Evolutionary conservation across 352 stramenopile species (phyloP).

Genomic region (Phytophthora tubulina): DNA sequence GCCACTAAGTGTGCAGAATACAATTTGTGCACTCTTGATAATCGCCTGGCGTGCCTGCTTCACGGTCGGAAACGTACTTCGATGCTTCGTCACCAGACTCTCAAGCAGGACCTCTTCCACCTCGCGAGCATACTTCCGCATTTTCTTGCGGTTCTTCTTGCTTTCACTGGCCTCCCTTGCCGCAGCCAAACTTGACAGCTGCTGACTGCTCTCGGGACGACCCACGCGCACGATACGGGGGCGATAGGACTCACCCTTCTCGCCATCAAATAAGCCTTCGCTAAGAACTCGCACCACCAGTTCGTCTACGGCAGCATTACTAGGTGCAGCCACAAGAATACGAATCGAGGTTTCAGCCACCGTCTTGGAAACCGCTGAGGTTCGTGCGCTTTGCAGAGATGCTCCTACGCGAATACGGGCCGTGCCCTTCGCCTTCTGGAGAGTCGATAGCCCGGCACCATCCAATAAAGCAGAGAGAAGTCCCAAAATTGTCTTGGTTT

Average conservation of each 20-base stretch:
- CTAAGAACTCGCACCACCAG: slow-evolving; percentile 75
- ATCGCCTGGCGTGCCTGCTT: slow-evolving; percentile 74
- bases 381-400: slow-evolving; percentile 55
- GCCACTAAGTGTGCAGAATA: slow-evolving; percentile 89
- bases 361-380: slow-evolving; percentile 49
- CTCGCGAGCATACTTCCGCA: slow-evolving; percentile 76
- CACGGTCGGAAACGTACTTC: slow-evolving; percentile 58
- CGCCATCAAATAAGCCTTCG: slow-evolving; percentile 68
- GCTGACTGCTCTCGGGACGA: slow-evolving; percentile 62
- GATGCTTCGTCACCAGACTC: slow-evolving; percentile 72
- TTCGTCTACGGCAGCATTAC: slow-evolving; percentile 85
- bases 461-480: slow-evolving; percentile 80
- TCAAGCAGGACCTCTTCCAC: slow-evolving; percentile 81
- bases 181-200: slow-evolving; percentile 37
- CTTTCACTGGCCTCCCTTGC: slow-evolving; percentile 36
- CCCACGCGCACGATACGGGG: slow-evolving; percentile 81
- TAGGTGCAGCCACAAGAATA: slow-evolving; percentile 79
- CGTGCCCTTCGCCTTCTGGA: slow-evolving; percentile 61
- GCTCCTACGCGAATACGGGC: slow-evolving; percentile 77
- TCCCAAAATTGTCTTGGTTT: slow-evolving; percentile 86
- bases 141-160: slow-evolving; percentile 71
- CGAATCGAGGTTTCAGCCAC: slow-evolving; percentile 72
- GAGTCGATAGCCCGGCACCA: slow-evolving; percentile 59
- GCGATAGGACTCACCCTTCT: slow-evolving; percentile 57
- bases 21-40: slow-evolving; percentile 80